A percentile compares a stretch with the other conserved stretches of the same genome.
These are phyloP conservation scores for Phyllachora maydis DNA, from an alignment of 2,329 filamentous ascomycete genomes.

Conservation along the genomic window DNA sequence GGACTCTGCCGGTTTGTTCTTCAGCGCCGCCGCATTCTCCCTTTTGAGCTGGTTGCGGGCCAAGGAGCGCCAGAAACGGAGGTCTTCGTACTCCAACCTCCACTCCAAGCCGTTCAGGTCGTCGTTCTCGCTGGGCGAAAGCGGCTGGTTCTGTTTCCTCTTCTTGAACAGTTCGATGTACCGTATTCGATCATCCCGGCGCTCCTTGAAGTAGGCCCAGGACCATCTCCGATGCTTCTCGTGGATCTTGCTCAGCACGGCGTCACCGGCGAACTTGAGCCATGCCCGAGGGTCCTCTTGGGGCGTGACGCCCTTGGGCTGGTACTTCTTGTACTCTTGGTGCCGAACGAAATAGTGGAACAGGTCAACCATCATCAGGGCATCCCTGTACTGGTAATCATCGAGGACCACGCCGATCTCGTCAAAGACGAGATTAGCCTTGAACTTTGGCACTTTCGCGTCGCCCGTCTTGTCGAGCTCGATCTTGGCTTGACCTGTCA, in stretches of 20 bases:
- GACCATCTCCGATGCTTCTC: slow-evolving; percentile 86
- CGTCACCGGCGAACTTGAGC: slow-evolving; percentile 78
- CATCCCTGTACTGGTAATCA: slow-evolving; percentile 92
- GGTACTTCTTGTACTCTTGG: slow-evolving; percentile 86
- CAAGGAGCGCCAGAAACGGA: slow-evolving; percentile 91
- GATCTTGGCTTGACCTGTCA: slow-evolving; percentile 85
- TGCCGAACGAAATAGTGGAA: slow-evolving; percentile 98
- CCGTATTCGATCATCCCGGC: slow-evolving; percentile 66
- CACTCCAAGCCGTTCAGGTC: slow-evolving; percentile 61
- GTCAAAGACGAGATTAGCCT: slow-evolving; percentile 81
- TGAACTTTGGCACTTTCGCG: slow-evolving; percentile 61
- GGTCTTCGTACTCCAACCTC: slow-evolving; percentile 83
- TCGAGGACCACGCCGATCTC: slow-evolving; percentile 97
- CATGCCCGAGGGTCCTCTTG: slow-evolving; percentile 86
- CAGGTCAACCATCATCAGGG: slow-evolving; percentile 90
- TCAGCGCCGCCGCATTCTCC: slow-evolving; percentile 80
- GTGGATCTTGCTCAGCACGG: slow-evolving; percentile 83
- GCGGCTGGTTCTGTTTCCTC: slow-evolving; percentile 53
- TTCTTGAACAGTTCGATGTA: slow-evolving; percentile 98
- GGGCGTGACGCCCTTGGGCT: slow-evolving; percentile 60
- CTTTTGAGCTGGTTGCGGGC: slow-evolving; percentile 89
- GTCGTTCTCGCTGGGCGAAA: slow-evolving; percentile 48
- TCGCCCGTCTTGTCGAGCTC: slow-evolving; percentile 89
- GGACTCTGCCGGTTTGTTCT: slow-evolving; percentile 30
- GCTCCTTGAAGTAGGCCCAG: slow-evolving; percentile 87